Evolutionary conservation across 306 rosid genomes (phyloP), one percentile per base, ranked within the genome.

Genomic region (Elaeagnus macrophylla): DNA sequence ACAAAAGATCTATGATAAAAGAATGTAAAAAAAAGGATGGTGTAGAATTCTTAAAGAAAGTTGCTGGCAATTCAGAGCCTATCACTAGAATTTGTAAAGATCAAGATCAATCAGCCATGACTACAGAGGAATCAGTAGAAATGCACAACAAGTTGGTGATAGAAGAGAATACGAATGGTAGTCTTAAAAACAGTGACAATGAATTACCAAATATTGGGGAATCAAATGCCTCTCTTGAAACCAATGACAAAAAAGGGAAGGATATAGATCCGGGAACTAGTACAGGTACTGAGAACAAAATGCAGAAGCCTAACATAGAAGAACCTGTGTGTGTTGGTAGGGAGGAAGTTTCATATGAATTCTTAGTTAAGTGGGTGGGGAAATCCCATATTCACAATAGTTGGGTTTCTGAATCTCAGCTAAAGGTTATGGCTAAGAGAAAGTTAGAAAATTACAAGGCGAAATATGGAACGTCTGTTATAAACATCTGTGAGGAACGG

Each of bases 371-470:
- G 79, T 93, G 99, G 99, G 94, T 74, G 19, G 99, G 99, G 65
- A 87, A 79, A 69, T 93, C 99, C 58, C 75, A 93, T 77, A 65
- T 93, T 72, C 99, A 93, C 68, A 88, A 84, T 70, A 75, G 82
- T 54, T 93, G 99, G 99, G 77, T 93, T 54, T 70, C 99, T 55
- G 99, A 93, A 73, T 84, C 95, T 67, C 94, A 77, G 61, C 71
- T 93, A 61, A 93, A 93, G 83, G 77, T 46, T 60, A 72, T 84
- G 78, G 99, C 99, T 6, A 93, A 88, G 88, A 82, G 99, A 77
- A 93, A 93, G 74, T 80, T 93, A 51, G 99, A 93, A 75, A 93
- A 93, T 75, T 93, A 93, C 74, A 93, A 84, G 81, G 96, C 89
- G 6, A 93, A 93, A 76, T 85, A 87, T 75, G 99, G 99, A 66